These are phyloP conservation scores for Aureobasidium pullulans DNA, from an alignment of 2,329 filamentous ascomycete genomes.

Conservation along the genomic window DNA sequence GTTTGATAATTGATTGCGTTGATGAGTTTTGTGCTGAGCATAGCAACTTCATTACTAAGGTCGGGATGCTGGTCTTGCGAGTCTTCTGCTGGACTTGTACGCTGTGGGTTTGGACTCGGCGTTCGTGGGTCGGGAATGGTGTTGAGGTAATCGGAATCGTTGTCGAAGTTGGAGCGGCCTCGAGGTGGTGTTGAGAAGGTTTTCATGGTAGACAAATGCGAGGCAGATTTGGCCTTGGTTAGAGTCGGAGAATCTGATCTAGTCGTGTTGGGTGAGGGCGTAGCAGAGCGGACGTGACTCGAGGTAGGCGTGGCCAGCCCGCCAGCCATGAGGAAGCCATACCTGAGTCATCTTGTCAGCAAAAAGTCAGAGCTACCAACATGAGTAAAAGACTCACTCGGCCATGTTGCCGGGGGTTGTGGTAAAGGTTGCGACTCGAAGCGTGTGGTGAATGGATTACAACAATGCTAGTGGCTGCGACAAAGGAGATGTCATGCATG, in stretches of 20 bases:
- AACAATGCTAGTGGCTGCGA: slow-evolving; percentile 5
- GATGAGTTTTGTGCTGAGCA: slow-evolving; percentile 89
- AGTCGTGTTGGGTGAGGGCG: background rate
- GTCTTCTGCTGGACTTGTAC: slow-evolving; percentile 9
- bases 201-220: slow-evolving; percentile 7
- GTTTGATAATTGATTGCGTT: slow-evolving; percentile 97
- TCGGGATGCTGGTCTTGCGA: slow-evolving; percentile 41
- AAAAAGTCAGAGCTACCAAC: too few relatives aligned
- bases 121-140: slow-evolving; percentile 18
- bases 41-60: slow-evolving; percentile 69
- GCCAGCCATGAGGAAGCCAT: slow-evolving; percentile 9
- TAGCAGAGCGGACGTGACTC: background rate
- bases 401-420: background rate
- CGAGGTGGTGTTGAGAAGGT: slow-evolving; percentile 2
- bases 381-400: background rate
- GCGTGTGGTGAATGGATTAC: background rate
- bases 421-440: background rate
- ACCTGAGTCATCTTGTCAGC: background rate
- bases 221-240: slow-evolving; percentile 10
- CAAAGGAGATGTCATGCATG: slow-evolving; percentile 9
- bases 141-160: slow-evolving; percentile 15
- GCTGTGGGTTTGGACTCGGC: slow-evolving; percentile 15
- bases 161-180: slow-evolving; percentile 5
- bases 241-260: background rate
- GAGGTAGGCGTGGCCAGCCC: slow-evolving; percentile 11